Percentiles rank a stretch among this genome's conserved stretches.
phyloP scores from a whole-genome alignment of 495 filamentous ascomycete genomes.

The Neurospora intermedia region DNA sequence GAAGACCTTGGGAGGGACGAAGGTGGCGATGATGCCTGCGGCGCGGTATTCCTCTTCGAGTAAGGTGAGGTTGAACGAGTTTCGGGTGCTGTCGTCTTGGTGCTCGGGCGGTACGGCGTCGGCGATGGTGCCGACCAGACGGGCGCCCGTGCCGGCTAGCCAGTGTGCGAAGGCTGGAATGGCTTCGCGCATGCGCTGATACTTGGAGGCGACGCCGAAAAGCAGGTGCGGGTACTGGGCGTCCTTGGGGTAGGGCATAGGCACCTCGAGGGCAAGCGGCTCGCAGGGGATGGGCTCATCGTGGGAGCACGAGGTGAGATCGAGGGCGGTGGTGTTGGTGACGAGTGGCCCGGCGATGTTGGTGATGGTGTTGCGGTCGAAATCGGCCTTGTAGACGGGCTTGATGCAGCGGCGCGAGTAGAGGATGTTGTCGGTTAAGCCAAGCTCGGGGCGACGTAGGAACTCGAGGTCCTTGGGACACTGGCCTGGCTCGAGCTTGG shows the following conservation, averaged over 20 bases:
- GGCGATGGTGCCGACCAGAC: slow-evolving; percentile 44
- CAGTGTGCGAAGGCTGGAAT: slow-evolving; percentile 49
- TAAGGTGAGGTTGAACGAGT: slow-evolving; percentile 10
- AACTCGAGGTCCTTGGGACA: slow-evolving; percentile 13
- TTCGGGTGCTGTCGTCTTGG: slow-evolving; percentile 9
- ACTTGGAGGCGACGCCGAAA: slow-evolving; percentile 50
- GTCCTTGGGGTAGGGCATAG: slow-evolving; percentile 17
- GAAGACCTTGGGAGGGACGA: slow-evolving; percentile 34
- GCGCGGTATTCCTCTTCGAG: slow-evolving; percentile 19
- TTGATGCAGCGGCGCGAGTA: slow-evolving; percentile 30
- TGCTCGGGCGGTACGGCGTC: slow-evolving; percentile 24
- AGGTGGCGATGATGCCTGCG: slow-evolving; percentile 44
- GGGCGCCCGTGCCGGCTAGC: slow-evolving; percentile 45
- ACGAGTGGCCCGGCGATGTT: slow-evolving; percentile 25
- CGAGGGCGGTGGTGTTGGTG: slow-evolving; percentile 16
- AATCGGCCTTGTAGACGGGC: slow-evolving; percentile 11
- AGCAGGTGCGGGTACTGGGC: slow-evolving; percentile 24
- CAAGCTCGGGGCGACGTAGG: slow-evolving; percentile 17
- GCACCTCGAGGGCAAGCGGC: slow-evolving; percentile 22
- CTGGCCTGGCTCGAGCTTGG: slow-evolving; percentile 1
- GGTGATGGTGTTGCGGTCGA: slow-evolving; percentile 19
- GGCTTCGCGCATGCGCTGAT: slow-evolving; percentile 44
- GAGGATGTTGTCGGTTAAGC: slow-evolving; percentile 24
- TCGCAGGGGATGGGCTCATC: slow-evolving; percentile 15
- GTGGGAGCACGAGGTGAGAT: slow-evolving; percentile 20